Percentiles rank a stretch among this genome's conserved stretches.
These are phyloP conservation scores for Odonthalia washingtoniensis DNA, from an alignment of 31 red algal genomes.

Conservation along the genomic window DNA sequence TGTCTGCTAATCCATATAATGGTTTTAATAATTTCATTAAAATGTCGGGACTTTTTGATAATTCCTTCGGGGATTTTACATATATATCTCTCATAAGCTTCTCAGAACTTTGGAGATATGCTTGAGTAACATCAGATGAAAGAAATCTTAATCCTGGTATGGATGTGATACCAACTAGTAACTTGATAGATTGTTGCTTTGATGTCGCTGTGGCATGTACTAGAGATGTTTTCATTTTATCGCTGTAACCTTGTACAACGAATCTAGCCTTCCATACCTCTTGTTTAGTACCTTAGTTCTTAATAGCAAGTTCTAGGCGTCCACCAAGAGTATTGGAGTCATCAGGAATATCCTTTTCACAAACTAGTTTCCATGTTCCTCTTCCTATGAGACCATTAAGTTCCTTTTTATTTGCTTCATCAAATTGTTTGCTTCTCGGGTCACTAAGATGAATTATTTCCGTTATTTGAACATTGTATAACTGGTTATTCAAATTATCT, in stretches of 20 bases:
- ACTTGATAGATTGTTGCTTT: not conserved
- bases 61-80: too few species aligned
- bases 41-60: too few species aligned
- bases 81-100: not conserved
- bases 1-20: too few species aligned
- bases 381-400: not conserved
- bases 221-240: slow-evolving; percentile 17
- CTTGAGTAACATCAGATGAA: not conserved
- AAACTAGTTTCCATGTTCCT: slow-evolving; percentile 34
- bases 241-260: slow-evolving; percentile 33
- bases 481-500: not conserved
- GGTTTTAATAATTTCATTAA: too few species aligned
- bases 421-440: not conserved
- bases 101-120: not conserved
- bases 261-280: slow-evolving; percentile 55
- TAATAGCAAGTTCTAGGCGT: slow-evolving; percentile 38
- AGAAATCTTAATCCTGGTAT: not conserved
- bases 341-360: slow-evolving; percentile 22
- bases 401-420: not conserved
- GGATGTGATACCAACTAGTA: not conserved
- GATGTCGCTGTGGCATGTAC: not conserved
- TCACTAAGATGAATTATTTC: not conserved
- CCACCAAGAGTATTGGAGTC: slow-evolving; percentile 35
- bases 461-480: not conserved
- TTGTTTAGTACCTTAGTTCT: slow-evolving; percentile 39